Evolutionary conservation across 768 basidiomycete genomes (phyloP), one percentile per base, ranked within the genome.

Genomic region (Termitomyces sp.): DNA sequence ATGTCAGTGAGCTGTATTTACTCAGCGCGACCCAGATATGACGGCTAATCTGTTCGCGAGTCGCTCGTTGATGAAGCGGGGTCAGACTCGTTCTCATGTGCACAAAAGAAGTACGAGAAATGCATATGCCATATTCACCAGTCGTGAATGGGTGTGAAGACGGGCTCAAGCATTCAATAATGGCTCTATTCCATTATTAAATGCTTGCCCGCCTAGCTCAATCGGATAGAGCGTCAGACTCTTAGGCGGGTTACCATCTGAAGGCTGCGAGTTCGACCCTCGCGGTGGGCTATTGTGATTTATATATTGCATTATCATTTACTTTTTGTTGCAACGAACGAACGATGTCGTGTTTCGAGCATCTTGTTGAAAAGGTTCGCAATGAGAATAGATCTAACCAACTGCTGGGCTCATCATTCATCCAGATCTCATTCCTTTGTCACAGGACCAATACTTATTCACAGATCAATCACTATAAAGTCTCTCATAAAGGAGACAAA

Each of bases 191-290:
- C n/a, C n/a, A n/a, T n/a, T n/a, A n/a, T n/a, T n/a, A n/a, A n/a
- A n/a, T n/a, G n/a, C n/a, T 0, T 16, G 64, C 78, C 63, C 46
- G 80, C 81, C 71, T 71, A 80, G 49, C 81, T 58, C 42, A 69
- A 76, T 46, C 75, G 72, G 4, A 81, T 53, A 44, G 79, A 81
- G 80, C 80, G 80, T 80, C 79, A 80, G 79, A 81, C 79, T 81
- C 71, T 79, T 79, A 78, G 41, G 53, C 49, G 34, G 60, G 53
- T 4, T 20, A 20, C n/a, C 24, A 86, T 86, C 85, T 87, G 83
- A 86, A 86, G 85, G 85, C 83, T 86, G 85, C 85, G 84, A 84
- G 85, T 87, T 86, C 84, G 85, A 87, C 79, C 85, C 85, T 84
- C 85, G 85, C 85, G 85, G 83, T 86, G 85, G 85, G 84, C 85